Percentiles rank a stretch among this genome's conserved stretches.
phyloP scores from a whole-genome alignment of 192 early-diverging fungal genomes.

The Obelidium mucronatum region DNA sequence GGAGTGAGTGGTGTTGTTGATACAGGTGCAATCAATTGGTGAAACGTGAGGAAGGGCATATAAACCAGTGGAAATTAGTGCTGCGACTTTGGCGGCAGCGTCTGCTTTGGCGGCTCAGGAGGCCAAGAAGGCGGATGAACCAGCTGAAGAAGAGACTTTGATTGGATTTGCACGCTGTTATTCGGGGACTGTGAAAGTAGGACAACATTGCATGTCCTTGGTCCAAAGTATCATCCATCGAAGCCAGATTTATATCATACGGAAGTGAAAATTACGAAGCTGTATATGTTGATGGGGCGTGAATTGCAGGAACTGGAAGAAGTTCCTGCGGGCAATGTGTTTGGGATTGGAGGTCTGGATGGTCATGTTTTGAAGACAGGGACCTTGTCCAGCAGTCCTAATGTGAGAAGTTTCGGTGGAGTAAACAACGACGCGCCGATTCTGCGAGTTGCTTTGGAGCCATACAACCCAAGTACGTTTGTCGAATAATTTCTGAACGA shows the following conservation, averaged over 20 bases:
- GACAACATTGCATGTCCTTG: slow-evolving; percentile 89
- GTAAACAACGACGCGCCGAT: slow-evolving; percentile 81
- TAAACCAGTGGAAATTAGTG: slow-evolving; percentile 25
- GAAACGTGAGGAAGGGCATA: too few species aligned
- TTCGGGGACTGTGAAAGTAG: slow-evolving; percentile 86
- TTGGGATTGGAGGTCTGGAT: slow-evolving; percentile 89
- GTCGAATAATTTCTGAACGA: background rate
- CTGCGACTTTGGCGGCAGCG: slow-evolving; percentile 6
- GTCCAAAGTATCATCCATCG: slow-evolving; percentile 89
- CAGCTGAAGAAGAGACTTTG: slow-evolving; percentile 43
- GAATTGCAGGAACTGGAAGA: slow-evolving; percentile 83
- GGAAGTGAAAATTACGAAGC: slow-evolving; percentile 74
- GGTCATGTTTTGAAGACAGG: slow-evolving; percentile 93
- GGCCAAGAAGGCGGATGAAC: slow-evolving; percentile 41
- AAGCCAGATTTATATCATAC: slow-evolving; percentile 54
- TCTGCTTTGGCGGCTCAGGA: slow-evolving; percentile 33
- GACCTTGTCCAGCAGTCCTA: slow-evolving; percentile 78
- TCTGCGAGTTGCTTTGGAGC: slow-evolving; percentile 95
- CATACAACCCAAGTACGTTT: slow-evolving; percentile 75
- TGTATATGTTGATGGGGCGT: slow-evolving; percentile 98
- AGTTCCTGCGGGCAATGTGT: slow-evolving; percentile 95
- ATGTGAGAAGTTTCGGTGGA: slow-evolving; percentile 81
- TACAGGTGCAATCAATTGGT: slow-evolving; percentile 3
- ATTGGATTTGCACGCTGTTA: slow-evolving; percentile 79
- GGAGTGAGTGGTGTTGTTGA: background rate